Evolutionary conservation across 768 basidiomycete genomes (phyloP), one percentile per base, ranked within the genome.

Genomic region (Russula emetica): DNA sequence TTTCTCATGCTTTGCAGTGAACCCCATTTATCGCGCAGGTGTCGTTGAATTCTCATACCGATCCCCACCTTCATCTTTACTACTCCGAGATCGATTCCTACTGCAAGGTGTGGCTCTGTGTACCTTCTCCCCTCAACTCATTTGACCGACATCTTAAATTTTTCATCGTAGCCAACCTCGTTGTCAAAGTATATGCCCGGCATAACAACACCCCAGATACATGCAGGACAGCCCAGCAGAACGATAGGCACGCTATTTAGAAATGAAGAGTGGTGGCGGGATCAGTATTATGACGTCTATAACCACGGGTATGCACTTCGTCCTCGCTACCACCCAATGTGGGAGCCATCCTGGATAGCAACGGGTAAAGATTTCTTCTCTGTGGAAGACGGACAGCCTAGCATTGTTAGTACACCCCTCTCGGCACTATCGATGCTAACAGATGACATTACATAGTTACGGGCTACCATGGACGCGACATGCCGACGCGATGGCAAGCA

Each of bases 401-500:
- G 44, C 51, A 58, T 59, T 44, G 62, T 64, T 24, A 28, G 58
- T 44, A 7, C 10, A 4, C 5, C 26, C 28, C 2, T 54, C 24
- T 36, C 16, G 24, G 7, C 1, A 6, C 20, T 26, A 11, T 24
- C 34, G 22, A 5, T n/a, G 5, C 5, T 58, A 10, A 52, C 13
- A 10, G 18, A 38, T 56, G 2, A 11, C 8, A 24, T 57, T 22
- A 42, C 30, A 32, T 14, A 62, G 64, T 54, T 38, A 24, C 52
- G 60, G 1, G 67, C 57, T n/a, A 34, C 36, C 2, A 57, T 71
- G 20, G 71, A 72, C 42, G 71, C 71, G 1, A 60, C 34, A 3
- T 66, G 70, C 3, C 45, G 51, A 18, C 42, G 42, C 1, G 71
- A 72, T 52, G 66, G 67, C 2, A 53, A 45, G 44, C 55, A 62